These are phyloP conservation scores for Ophiocordyceps australis DNA, from an alignment of 2,329 filamentous ascomycete genomes.

Conservation along the genomic window DNA sequence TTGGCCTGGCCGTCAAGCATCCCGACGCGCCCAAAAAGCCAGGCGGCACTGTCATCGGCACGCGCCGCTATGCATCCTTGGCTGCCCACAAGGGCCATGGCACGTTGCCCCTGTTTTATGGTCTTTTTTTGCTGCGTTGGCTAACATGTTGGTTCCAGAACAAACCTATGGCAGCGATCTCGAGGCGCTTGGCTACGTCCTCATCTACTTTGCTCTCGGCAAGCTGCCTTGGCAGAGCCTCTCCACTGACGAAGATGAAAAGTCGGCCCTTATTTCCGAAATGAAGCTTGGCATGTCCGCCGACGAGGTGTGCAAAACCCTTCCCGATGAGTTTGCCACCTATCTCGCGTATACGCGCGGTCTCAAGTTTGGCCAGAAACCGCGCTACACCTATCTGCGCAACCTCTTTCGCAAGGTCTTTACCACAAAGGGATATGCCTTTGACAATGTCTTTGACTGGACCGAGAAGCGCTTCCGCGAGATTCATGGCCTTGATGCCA, in stretches of 20 bases:
- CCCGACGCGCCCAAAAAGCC: constrained; percentile 77
- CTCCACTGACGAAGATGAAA: constrained; percentile 53
- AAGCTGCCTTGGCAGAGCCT: constrained; percentile 52
- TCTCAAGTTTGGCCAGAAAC: constrained; percentile 57
- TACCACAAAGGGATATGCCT: constrained; percentile 53
- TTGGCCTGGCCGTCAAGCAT: constrained; percentile 98
- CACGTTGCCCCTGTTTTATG: no score
- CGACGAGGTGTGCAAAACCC: constrained; percentile 54
- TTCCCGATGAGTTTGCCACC: constrained; percentile 59
- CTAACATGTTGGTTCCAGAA: constrained; percentile 52
- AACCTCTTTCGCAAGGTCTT: constrained; percentile 62
- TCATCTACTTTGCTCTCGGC: constrained; percentile 65
- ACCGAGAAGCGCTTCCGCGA: constrained; percentile 19
- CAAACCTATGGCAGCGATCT: constrained; percentile 98
- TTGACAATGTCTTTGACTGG: constrained; percentile 68
- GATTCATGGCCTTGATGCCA: not conserved
- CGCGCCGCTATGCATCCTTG: no score
- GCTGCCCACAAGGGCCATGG: no score
- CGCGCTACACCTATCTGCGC: constrained; percentile 57
- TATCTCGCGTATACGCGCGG: constrained; percentile 62
- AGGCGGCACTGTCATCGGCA: no score
- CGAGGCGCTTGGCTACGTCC: constrained; percentile 97
- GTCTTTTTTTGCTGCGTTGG: not conserved
- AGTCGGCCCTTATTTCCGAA: constrained; percentile 18
- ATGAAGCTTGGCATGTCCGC: constrained; percentile 33